phyloP scores from a whole-genome alignment of 495 filamentous ascomycete genomes.

The Letharia columbiana region DNA sequence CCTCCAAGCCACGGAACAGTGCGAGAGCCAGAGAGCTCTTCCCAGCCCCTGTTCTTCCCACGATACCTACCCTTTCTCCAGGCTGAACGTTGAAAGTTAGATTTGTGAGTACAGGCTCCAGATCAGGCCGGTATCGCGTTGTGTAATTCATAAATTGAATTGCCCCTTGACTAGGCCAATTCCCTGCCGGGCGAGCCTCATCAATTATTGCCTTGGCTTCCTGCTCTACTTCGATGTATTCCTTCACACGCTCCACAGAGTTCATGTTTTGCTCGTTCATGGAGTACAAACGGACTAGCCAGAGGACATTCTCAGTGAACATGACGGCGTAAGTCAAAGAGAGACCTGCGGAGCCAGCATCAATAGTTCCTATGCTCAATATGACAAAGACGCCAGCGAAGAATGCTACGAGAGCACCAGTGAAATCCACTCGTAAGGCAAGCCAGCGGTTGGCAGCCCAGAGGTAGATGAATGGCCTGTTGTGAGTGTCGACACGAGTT shows the following conservation, averaged over 20 bases:
- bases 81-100: constrained; percentile 81
- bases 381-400: constrained; percentile 91
- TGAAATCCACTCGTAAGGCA: constrained; percentile 79
- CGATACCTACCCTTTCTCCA: constrained; percentile 90
- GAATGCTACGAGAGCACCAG: constrained; percentile 88
- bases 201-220: constrained; percentile 74
- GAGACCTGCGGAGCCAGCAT: constrained; percentile 89
- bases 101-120: constrained; percentile 75
- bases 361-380: constrained; percentile 70
- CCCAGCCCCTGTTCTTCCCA: constrained; percentile 91
- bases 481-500: constrained; percentile 76
- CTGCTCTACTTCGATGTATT: constrained; percentile 95
- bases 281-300: constrained; percentile 93
- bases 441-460: constrained; percentile 99
- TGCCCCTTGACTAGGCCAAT: constrained; percentile 80
- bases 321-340: constrained; percentile 97
- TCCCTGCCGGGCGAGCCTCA: constrained; percentile 61
- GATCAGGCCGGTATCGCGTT: constrained; percentile 79
- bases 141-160: constrained; percentile 84
- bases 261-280: constrained; percentile 99
- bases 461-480: constrained; percentile 88
- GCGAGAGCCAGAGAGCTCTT: constrained; percentile 95
- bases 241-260: constrained; percentile 94
- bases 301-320: constrained; percentile 94
- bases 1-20: constrained; percentile 94